A percentile compares a stretch with the other conserved stretches of the same genome.
Evolutionary conservation across 1,139 yeast species (phyloP).

Genomic region (Saccharomyces hybrid): DNA sequence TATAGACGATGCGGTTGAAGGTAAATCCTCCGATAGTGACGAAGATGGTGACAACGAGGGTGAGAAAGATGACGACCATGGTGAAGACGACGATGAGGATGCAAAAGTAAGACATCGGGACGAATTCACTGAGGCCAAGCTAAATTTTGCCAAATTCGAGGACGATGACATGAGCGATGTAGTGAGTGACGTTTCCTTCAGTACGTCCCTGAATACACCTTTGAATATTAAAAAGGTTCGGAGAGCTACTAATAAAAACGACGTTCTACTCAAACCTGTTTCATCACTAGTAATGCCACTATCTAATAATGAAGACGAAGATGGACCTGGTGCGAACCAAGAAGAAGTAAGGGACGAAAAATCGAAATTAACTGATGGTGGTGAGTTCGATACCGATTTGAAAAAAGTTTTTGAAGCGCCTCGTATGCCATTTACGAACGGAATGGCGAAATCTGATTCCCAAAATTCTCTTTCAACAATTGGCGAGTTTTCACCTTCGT

Average conservation of each 20-base stretch:
- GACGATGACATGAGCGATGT: conserved; percentile 32
- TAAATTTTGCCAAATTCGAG: conserved; percentile 13
- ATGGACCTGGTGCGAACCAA: neutral
- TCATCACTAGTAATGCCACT: no score
- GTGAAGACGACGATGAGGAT: conserved; percentile 6
- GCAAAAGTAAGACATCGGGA: conserved; percentile 18
- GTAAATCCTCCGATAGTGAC: conserved; percentile 3
- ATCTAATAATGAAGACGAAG: neutral
- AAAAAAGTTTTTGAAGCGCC: conserved; percentile 30
- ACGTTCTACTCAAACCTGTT: neutral
- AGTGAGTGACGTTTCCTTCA: conserved; percentile 31
- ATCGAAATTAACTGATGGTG: conserved; percentile 3
- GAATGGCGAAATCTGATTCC: conserved; percentile 24
- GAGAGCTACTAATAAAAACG: neutral
- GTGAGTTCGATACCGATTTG: conserved; percentile 17
- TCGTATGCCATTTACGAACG: conserved; percentile 20
- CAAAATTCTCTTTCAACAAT: conserved; percentile 32
- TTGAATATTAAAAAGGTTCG: conserved; percentile 20
- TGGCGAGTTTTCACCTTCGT: conserved; percentile 40
- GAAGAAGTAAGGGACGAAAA: conserved; percentile 5
- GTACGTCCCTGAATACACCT: conserved; percentile 23
- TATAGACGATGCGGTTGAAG: conserved; percentile 22
- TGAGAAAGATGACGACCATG: conserved; percentile 12
- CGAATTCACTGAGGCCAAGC: conserved; percentile 23
- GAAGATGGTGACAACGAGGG: conserved; percentile 20